These are phyloP conservation scores for Amanita polypyramis DNA, from an alignment of 768 basidiomycete genomes.

Conservation along the genomic window DNA sequence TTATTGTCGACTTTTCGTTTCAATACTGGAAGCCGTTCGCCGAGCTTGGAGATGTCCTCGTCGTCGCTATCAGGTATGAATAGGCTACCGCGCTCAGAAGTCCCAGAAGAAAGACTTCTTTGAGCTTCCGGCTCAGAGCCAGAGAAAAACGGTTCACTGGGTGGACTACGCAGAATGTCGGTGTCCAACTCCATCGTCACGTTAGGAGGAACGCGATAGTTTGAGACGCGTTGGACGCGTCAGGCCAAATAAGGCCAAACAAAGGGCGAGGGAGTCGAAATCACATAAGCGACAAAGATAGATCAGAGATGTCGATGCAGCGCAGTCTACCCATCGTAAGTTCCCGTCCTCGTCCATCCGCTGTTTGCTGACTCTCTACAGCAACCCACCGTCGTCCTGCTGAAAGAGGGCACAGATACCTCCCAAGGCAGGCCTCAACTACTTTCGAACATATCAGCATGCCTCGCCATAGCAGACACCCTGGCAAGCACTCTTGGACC, in stretches of 20 bases:
- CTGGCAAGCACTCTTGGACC: slow-evolving; percentile 95
- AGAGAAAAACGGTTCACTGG: slow-evolving; percentile 45
- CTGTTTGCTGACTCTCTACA: slow-evolving; percentile 20
- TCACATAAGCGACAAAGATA: slow-evolving; percentile 13
- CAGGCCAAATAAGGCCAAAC: slow-evolving; percentile 14
- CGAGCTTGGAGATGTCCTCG: slow-evolving; percentile 12
- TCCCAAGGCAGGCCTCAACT: slow-evolving; percentile 91
- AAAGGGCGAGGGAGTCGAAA: neutral
- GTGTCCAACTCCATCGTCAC: slow-evolving; percentile 17
- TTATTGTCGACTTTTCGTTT: slow-evolving; percentile 12
- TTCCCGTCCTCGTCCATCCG: neutral
- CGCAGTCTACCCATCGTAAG: slow-evolving; percentile 70
- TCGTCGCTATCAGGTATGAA: slow-evolving; percentile 28
- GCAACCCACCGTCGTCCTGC: slow-evolving; percentile 97
- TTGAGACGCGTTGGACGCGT: slow-evolving; percentile 23
- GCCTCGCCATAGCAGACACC: slow-evolving; percentile 86
- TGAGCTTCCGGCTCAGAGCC: slow-evolving; percentile 45
- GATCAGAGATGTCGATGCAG: slow-evolving; percentile 54
- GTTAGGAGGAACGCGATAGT: slow-evolving; percentile 8
- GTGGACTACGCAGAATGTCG: slow-evolving; percentile 19
- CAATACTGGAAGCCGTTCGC: slow-evolving; percentile 6
- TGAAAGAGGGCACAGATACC: slow-evolving; percentile 92
- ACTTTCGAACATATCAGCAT: slow-evolving; percentile 93
- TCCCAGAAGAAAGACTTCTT: slow-evolving; percentile 8
- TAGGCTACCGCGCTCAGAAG: slow-evolving; percentile 12